Conservation (phyloP, 2,329 filamentous ascomycete species). For the Golovinomyces cichoracearum region DNA sequence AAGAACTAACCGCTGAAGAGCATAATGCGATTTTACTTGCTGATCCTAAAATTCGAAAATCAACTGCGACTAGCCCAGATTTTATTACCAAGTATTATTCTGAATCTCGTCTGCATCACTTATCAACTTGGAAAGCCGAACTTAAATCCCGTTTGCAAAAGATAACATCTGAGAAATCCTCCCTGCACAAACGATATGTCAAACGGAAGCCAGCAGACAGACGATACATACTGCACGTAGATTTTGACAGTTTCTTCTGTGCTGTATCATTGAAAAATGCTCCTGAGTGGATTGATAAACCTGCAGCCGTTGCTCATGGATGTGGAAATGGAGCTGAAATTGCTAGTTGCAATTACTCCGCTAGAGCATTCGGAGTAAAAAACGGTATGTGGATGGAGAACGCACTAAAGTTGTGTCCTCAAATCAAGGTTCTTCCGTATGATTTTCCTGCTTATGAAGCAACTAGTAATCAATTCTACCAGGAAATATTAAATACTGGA, state of each 20-base stretch:
- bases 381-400: constrained; percentile 99
- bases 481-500: constrained; percentile 50
- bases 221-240: constrained; percentile 76
- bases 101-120: constrained; percentile 78
- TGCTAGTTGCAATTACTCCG: constrained; percentile 88
- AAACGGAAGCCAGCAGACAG: constrained; percentile 35
- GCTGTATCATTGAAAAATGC: constrained; percentile 62
- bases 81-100: constrained; percentile 89
- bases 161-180: constrained; percentile 43
- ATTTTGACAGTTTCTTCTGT: constrained; percentile 97
- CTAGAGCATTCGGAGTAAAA: constrained; percentile 61
- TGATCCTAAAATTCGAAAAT: constrained; percentile 65
- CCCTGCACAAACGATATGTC: constrained; percentile 20
- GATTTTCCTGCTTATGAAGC: constrained; percentile 90
- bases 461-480: constrained; percentile 68
- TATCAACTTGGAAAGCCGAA: constrained; percentile 91
- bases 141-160: constrained; percentile 74
- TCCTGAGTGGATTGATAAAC: constrained; percentile 52
- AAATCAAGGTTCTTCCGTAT: constrained; percentile 75
- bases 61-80: constrained; percentile 73
- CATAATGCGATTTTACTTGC: constrained; percentile 68
- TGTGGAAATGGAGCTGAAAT: constrained; percentile 73
- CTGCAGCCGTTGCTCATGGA: constrained; percentile 71
- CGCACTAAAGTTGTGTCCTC: constrained; percentile 57
- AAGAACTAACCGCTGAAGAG: constrained; percentile 54